These are phyloP conservation scores for Xylaria flabelliformis DNA, from an alignment of 495 filamentous ascomycete genomes.

Conservation along the genomic window DNA sequence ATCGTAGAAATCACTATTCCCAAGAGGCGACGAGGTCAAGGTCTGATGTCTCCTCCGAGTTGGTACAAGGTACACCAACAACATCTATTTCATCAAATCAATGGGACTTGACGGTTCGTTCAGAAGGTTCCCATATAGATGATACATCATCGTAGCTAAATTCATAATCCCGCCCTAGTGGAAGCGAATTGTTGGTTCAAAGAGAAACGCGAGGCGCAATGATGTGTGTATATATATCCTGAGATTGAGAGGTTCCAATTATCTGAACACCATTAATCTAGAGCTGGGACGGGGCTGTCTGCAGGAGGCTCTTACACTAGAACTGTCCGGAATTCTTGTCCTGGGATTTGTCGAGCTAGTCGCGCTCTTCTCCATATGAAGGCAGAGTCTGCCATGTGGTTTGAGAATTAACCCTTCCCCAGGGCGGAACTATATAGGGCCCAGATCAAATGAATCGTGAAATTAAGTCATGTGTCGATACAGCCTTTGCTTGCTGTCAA, in stretches of 20 bases:
- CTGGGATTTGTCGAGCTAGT: not conserved
- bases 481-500: not conserved
- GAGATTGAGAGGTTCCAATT: not conserved
- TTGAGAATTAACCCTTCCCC: not conserved
- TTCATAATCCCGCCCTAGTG: not conserved
- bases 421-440: not conserved
- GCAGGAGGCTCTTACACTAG: not conserved
- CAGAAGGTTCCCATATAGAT: not conserved
- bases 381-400: not conserved
- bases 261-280: not conserved
- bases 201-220: not conserved
- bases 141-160: not conserved
- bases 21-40: not conserved
- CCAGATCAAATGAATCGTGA: not conserved
- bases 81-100: not conserved
- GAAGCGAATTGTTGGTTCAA: not conserved
- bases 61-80: not conserved
- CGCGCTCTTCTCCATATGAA: not conserved
- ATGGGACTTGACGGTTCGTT: not conserved
- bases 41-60: not conserved
- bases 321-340: not conserved
- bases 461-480: too few species aligned
- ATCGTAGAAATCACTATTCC: constrained; percentile 8
- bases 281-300: not conserved
- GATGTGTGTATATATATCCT: not conserved